Conservation (phyloP, 148 eudicot genomes). For the Rhododendron williamsianum region DNA sequence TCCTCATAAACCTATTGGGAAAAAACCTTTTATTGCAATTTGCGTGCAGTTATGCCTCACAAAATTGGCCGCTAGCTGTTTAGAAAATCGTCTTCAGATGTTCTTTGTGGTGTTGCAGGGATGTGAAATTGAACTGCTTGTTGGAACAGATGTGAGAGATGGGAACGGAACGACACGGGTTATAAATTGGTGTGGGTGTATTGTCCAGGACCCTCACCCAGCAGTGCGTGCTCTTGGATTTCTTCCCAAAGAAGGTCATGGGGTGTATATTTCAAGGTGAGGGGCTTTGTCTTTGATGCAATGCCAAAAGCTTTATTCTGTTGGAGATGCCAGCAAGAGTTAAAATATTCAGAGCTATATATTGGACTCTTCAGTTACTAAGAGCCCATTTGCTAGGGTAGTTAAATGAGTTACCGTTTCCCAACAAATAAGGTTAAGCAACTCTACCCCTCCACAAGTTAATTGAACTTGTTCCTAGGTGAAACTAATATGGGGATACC, state of each 20-base stretch:
- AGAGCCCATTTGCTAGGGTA: not conserved
- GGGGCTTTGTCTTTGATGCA: not conserved
- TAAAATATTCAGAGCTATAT: not conserved
- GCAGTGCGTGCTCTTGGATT: slow-evolving; percentile 94
- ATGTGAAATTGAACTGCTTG: slow-evolving; percentile 63
- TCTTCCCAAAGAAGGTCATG: slow-evolving; percentile 96
- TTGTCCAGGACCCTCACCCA: slow-evolving; percentile 88
- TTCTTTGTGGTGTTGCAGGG: slow-evolving; percentile 47
- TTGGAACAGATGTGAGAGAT: slow-evolving; percentile 93
- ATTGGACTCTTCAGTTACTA: not conserved
- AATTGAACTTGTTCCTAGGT: not conserved
- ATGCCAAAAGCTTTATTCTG: not conserved
- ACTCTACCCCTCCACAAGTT: not conserved
- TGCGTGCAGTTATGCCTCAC: not conserved
- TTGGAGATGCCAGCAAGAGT: not conserved
- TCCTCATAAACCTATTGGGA: not conserved
- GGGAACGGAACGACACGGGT: slow-evolving; percentile 82
- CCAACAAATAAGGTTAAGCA: not conserved
- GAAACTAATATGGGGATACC: not conserved
- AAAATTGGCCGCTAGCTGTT: not conserved
- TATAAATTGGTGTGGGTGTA: slow-evolving; percentile 93
- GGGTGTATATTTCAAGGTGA: slow-evolving; percentile 86
- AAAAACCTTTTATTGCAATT: not conserved
- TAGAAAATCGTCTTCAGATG: not conserved
- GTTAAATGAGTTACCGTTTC: not conserved